Evolutionary conservation across 2,329 filamentous ascomycete species (phyloP), one percentile per base, ranked within the genome.

Genomic region (Colletotrichum sp.): DNA sequence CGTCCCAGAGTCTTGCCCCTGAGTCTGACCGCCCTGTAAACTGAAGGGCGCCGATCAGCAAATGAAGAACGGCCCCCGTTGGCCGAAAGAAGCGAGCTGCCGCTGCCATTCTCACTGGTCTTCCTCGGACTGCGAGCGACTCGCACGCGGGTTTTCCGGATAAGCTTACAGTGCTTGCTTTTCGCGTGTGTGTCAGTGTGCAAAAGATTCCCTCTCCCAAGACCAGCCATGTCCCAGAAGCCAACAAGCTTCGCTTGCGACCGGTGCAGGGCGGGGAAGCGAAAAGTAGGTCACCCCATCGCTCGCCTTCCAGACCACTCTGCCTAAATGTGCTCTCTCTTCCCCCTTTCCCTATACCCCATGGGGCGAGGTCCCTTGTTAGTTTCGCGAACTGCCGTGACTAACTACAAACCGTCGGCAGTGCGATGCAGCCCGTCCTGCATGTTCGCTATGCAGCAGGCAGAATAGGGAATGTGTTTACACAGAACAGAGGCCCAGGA

Each of bases 401-500:
- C 72, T 74, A 39, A 74, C 67, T 48, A 21, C 21, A 36, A 21
- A 26, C 57, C 28, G 21, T 74, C 43, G 59, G 21, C 67, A 78
- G 77, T 78, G 77, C 26, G 77, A 78, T 61, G 77, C 77, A 48
- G 72, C 65, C 55, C 76, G 76, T 21, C 77, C 77, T 39, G 72
- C 71, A 57, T 78, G 77, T 48, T 78, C 77, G 15, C 63, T 77
- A 16, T 78, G 77, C 68, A 59, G 57, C 39, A 63, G 72, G 18
- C 77, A 78, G 61, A 76, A 73, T 52, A 75, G 71, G 43, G 60
- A 71, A 67, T 78, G 77, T 48, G 71, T 67, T 7, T 78, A 78
- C 67, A 66, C 69, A 7, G 74, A 74, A 21, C 67, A 75, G 30
- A 61, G 57, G 21, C 73, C 73, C 15, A 59, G 73, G 36, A 75